Percentiles rank a stretch among this genome's conserved stretches.
Evolutionary conservation across 345 rosid genomes (phyloP).

Genomic region (Carallia brachiata): DNA sequence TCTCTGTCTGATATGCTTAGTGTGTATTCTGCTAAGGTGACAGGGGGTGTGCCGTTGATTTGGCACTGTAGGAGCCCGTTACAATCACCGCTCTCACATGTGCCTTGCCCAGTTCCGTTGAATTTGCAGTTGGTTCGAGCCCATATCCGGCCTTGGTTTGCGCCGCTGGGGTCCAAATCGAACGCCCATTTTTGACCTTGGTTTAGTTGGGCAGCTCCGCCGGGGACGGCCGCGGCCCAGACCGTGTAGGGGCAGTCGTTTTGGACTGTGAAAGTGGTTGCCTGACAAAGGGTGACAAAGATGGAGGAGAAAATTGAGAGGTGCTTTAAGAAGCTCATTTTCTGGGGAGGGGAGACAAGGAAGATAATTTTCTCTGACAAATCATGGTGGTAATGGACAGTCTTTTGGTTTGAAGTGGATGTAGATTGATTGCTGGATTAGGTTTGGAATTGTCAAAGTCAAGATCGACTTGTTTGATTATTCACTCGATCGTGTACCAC

Average conservation of each 20-base stretch:
- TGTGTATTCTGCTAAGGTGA: constrained; percentile 16
- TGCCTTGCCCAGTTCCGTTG: not conserved
- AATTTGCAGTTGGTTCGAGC: constrained; percentile 22
- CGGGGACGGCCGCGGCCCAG: too few species aligned
- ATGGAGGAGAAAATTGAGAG: constrained; percentile 4
- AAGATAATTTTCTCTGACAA: too few species aligned
- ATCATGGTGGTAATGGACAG: too few species aligned
- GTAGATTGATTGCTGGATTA: too few species aligned
- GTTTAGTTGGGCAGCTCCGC: not conserved
- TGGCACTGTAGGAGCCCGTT: not conserved
- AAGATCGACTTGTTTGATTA: too few species aligned
- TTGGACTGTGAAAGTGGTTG: too few species aligned
- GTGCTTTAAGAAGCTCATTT: not conserved
- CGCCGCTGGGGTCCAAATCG: not conserved
- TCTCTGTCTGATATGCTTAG: not conserved
- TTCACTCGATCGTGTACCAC: too few species aligned
- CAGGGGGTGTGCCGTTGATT: not conserved
- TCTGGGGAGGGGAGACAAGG: not conserved
- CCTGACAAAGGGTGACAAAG: constrained; percentile 9
- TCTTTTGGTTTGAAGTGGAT: not conserved
- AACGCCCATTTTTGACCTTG: not conserved
- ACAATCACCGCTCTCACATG: constrained; percentile 21
- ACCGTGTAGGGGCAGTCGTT: too few species aligned
- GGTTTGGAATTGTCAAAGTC: too few species aligned
- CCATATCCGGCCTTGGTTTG: constrained; percentile 11